Evolutionary conservation across 2,329 filamentous ascomycete genomes (phyloP).

Genomic region (Chaetomiaceae sp.): DNA sequence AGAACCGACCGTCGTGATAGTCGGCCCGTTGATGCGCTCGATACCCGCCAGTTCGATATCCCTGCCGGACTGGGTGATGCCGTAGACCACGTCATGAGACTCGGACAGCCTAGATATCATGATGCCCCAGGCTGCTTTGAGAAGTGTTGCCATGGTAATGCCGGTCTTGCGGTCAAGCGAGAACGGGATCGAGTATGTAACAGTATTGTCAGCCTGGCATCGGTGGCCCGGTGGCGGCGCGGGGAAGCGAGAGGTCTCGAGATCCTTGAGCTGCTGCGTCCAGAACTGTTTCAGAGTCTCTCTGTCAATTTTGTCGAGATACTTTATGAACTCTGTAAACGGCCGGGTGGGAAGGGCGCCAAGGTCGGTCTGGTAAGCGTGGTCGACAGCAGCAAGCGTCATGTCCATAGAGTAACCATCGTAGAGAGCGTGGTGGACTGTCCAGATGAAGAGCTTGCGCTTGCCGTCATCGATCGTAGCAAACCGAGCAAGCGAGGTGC

Average conservation of each 20-base stretch:
- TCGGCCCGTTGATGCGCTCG: background rate
- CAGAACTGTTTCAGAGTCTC: conserved; percentile 34
- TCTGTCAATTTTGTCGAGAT: background rate
- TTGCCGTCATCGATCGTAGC: conserved; percentile 2
- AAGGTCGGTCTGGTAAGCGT: background rate
- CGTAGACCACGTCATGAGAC: background rate
- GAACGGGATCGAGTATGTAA: conserved; percentile 25
- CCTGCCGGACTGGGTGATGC: conserved; percentile 1
- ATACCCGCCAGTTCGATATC: background rate
- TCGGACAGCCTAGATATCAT: background rate
- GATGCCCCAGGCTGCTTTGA: background rate
- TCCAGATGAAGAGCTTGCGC: background rate
- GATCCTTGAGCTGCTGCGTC: conserved; percentile 40
- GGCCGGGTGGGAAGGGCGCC: conserved; percentile 1
- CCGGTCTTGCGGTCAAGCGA: conserved; percentile 19
- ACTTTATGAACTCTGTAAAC: conserved; percentile 20
- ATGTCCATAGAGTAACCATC: conserved; percentile 2
- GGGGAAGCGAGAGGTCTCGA: conserved; percentile 45
- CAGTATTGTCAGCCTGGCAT: background rate
- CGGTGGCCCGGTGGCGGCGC: conserved; percentile 19
- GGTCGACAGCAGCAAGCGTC: background rate
- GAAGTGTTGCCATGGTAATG: conserved; percentile 1
- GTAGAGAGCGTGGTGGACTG: conserved; percentile 1
- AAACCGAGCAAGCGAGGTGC: background rate
- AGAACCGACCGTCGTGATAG: background rate